Evolutionary conservation across 2,329 filamentous ascomycete species (phyloP), one percentile per base, ranked within the genome.

Genomic region (Aureobasidium sp.): DNA sequence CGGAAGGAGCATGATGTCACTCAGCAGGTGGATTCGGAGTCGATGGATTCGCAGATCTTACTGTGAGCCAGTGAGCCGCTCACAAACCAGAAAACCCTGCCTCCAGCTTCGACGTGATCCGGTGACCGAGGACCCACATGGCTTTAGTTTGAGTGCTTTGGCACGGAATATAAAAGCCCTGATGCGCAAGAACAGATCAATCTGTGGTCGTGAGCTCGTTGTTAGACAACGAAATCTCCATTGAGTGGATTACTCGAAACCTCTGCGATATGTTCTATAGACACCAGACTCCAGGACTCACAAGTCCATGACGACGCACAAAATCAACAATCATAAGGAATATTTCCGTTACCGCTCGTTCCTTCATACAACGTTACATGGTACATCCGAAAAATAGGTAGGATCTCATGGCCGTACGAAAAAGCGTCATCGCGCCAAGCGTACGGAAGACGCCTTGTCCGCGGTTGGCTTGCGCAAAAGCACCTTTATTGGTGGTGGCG

Each of bases 1-100:
- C 33, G n/a, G 53, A 45, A 57, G 53, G 53, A 35, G 53, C 50
- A 31, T 57, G 53, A 57, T 35, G 29, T 57, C 53, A 57, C 39
- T 15, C 39, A 35, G n/a, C 52, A 56, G 52, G 5, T 37, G n/a
- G 31, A 39, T 17, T 27, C 19, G 35, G 35, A 45, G 11, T 44
- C 39, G 53, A 54, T 17, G 53, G 53, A 35, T 29, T 42, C 7
- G 35, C 50, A n/a, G 50, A 54, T 54, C 50, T 40, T 11, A 35
- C 49, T 42, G n/a, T 42, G 27, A 29, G 27, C 27, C 27, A 29
- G 27, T 29, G 37, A 54, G 37, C 50, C 19, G 37, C 37, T 24
- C 53, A 56, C 5, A 4, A 33, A 15, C 27, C 22, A 29, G n/a
- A 24, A 45, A 57, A 19, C 53, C 40, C 27, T 57, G 40, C 39